Conservation (phyloP, 768 basidiomycete species). For the Boletus sensibilis region DNA sequence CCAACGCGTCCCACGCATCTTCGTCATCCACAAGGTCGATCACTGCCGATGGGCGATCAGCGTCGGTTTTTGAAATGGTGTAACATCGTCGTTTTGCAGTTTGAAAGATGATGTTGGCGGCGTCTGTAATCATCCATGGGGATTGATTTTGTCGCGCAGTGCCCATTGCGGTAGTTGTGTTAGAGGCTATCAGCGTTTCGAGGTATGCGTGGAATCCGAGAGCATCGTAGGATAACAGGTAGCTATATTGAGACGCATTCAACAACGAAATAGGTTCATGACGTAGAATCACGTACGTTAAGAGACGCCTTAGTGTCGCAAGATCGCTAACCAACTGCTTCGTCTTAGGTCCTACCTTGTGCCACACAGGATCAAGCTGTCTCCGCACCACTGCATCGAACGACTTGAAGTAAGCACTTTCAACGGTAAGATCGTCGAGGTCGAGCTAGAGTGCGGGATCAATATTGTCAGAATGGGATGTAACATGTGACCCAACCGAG, state of each 20-base stretch:
- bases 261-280: neutral
- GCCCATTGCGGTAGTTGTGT: conserved; percentile 49
- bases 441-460: conserved; percentile 62
- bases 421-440: conserved; percentile 87
- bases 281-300: conserved; percentile 53
- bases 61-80: conserved; percentile 39
- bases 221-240: conserved; percentile 86
- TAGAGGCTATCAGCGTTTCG: conserved; percentile 77
- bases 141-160: conserved; percentile 64
- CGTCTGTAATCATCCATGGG: conserved; percentile 91
- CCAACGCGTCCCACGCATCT: conserved; percentile 73
- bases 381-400: conserved; percentile 87
- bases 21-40: conserved; percentile 56
- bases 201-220: conserved; percentile 90
- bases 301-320: conserved; percentile 76
- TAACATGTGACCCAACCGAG: conserved; percentile 39
- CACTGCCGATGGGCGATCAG: conserved; percentile 24
- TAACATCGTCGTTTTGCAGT: conserved; percentile 83
- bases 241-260: conserved; percentile 29
- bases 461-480: neutral
- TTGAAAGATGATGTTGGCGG: conserved; percentile 83
- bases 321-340: conserved; percentile 91
- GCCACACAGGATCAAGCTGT: conserved; percentile 94
- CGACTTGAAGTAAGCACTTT: conserved; percentile 90
- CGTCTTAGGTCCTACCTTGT: conserved; percentile 90